Base-by-base conservation (phyloP, 208 protist genomes). In the Crithidia thermophila region DNA sequence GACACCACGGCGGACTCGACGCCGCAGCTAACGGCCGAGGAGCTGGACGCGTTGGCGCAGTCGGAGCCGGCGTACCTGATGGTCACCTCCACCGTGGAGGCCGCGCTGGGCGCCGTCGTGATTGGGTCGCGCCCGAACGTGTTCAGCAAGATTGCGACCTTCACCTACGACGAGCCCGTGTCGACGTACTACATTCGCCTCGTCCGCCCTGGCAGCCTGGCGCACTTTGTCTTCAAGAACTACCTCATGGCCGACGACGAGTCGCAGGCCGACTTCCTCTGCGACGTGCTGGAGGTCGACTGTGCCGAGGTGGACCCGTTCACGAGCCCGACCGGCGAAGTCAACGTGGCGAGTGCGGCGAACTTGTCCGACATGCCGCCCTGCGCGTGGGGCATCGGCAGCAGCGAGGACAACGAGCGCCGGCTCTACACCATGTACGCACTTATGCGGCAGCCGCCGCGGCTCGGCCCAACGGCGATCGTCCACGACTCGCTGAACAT, bases 401-500 rank as follows among this genome's bases (percentile, higher is more conserved):
- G 61, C 43, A 93, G 77, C 57, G 86, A 92, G 56, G 81, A 92
- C 67, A 76, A 85, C 49, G 75, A 73, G 39, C 67, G 72, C n/a
- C 72, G 67, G 23, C 49, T 92, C 11, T 91, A 91, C 72, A 91
- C 86, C 4, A 80, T 82, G 70, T 94, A 91, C 67, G 58, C 84
- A 42, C 65, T 92, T 11, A 51, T 88, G 3, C 49, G 75, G 33
- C 64, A 71, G 36, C 53, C 72, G 39, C 62, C 53, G 36, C 67
- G 33, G 6, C 20, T 66, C 23, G 55, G 45, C 21, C 60, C 53
- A 11, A 78, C 74, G 5, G 71, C 70, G 13, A 47, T 84, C 51
- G 70, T 93, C 13, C 87, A 90, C 20, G 87, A 93, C 68, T 72
- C 72, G 16, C 51, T 93, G 28, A 51, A 78, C 27, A 76, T 74